Evolutionary conservation across 2,329 filamentous ascomycete genomes (phyloP), one percentile per base, ranked within the genome.

Genomic region (Blumeriella jaapii): DNA sequence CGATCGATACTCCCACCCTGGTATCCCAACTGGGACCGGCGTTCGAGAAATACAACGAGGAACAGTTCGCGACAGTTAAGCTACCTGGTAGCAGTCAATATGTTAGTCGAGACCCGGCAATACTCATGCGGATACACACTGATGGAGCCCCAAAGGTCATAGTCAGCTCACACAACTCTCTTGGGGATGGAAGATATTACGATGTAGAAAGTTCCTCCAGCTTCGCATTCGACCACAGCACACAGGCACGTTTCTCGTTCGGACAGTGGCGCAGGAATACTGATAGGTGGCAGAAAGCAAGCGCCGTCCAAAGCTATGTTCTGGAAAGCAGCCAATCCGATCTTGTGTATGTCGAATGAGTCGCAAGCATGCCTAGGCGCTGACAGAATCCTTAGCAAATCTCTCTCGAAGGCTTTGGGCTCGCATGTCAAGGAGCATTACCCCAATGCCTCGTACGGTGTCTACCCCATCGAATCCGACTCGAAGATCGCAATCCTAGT

Each of bases 31-130:
- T 95, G 34, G 72, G 69, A 5, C 82, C 86, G 0, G 86, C 91
- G 0, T 93, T 94, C 58, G 69, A 87, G 61, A 85, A 82, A 61
- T 96, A 98, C 71, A 95, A 96, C 53, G 89, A 98, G 62, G 81
- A 87, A 60, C 91, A 98, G 61, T 82, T 95, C 59, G 64, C 77
- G 31, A 86, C 86, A 11, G 79, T 84, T 43, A 94, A 93, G 68
- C 73, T 98, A 37, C 89, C 89, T 0, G 86, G 86, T 18, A 75
- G 82, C 56, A 89, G 76, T 59, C 77, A 85, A 58, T 63, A 80
- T 62, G 85, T 93, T 55, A 36, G 63, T 51, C 29, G 13, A 20
- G 24, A 18, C 15, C 12, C 10, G 18, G 13, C 15, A 18, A 14
- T 16, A 34, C 13, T 24, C n/a, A 19, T 11, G 10, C 2, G 25